A percentile compares a stretch with the other conserved stretches of the same genome.
Evolutionary conservation across 1,139 yeast species (phyloP).

Genomic region (Kluyveromyces marxianus): DNA sequence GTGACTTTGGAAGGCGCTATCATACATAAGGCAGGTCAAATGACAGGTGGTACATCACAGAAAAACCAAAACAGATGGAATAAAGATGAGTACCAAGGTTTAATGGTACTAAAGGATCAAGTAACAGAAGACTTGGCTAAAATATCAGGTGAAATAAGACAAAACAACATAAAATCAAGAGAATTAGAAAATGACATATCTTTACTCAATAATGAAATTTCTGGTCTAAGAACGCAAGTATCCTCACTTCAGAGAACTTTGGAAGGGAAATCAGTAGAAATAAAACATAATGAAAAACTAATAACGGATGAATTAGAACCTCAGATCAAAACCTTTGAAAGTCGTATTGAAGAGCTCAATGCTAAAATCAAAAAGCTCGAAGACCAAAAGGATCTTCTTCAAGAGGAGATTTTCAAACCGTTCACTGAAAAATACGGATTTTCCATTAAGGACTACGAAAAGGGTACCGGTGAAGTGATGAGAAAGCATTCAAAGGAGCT

Average conservation of each 20-base stretch:
- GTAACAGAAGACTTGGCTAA: conserved; percentile 46
- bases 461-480: conserved; percentile 52
- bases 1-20: conserved; percentile 82
- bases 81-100: conserved; percentile 55
- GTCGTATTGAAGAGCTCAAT: conserved; percentile 17
- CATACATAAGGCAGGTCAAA: conserved; percentile 77
- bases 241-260: conserved; percentile 44
- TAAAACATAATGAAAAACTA: conserved; percentile 40
- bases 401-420: conserved; percentile 40
- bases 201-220: conserved; percentile 43
- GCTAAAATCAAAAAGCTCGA: conserved; percentile 24
- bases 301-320: conserved; percentile 31
- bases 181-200: conserved; percentile 51
- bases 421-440: conserved; percentile 54
- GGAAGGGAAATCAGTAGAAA: conserved; percentile 49
- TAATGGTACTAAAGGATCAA: conserved; percentile 56
- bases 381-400: conserved; percentile 34
- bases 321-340: conserved; percentile 23
- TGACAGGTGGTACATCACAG: conserved; percentile 76
- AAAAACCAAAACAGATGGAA: conserved; percentile 55
- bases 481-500: conserved; percentile 59
- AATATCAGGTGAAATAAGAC: conserved; percentile 38
- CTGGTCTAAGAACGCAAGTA: conserved; percentile 45
- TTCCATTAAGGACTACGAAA: conserved; percentile 60
- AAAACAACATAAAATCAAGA: conserved; percentile 53